Conservation (phyloP, 139 green algal species). For the Penium margaritaceum region DNA sequence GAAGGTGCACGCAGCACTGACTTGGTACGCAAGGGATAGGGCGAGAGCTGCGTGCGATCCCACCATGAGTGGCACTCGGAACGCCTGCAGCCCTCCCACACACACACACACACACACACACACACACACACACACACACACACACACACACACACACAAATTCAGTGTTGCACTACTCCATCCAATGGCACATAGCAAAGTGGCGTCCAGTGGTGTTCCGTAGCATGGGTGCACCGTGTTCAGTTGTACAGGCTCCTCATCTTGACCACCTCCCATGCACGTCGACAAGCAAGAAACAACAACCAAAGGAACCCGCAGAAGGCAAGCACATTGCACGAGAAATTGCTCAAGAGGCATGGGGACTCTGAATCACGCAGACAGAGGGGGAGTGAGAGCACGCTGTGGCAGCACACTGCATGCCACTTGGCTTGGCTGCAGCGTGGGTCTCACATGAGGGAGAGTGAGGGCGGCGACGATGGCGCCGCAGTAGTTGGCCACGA, state of each 20-base stretch:
- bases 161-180: not conserved
- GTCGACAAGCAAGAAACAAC: not conserved
- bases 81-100: conserved; percentile 45
- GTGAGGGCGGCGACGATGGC: conserved; percentile 64
- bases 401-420: too few relatives aligned
- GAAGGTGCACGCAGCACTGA: not conserved
- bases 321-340: not conserved
- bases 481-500: conserved; percentile 81
- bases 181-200: not conserved
- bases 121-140: not conserved
- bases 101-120: not conserved
- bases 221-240: too few relatives aligned
- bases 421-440: too few relatives aligned
- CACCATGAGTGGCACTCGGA: conserved; percentile 76
- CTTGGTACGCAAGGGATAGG: conserved; percentile 52
- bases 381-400: not conserved
- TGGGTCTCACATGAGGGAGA: conserved; percentile 30
- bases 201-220: not conserved
- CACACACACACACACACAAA: not conserved
- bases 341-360: not conserved
- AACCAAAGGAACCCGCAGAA: not conserved
- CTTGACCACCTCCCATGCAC: too few relatives aligned
- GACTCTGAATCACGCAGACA: not conserved
- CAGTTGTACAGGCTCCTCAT: too few relatives aligned
- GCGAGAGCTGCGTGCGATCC: conserved; percentile 66